Evolutionary conservation across 2,329 filamentous ascomycete genomes (phyloP), one percentile per base, ranked within the genome.

Genomic region (Rhinocladiella similis): DNA sequence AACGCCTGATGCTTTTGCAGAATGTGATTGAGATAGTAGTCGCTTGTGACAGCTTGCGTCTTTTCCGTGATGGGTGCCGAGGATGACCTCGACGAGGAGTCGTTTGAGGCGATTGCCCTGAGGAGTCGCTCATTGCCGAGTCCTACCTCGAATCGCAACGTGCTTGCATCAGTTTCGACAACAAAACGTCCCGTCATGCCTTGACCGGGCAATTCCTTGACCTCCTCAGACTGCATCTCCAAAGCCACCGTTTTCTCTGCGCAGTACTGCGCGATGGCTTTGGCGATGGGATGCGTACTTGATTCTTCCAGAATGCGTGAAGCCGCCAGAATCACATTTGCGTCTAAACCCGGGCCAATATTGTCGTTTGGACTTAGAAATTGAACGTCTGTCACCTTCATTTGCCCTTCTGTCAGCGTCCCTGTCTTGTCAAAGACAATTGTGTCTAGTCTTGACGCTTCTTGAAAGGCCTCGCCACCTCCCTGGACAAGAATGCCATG

Each of bases 381-480:
- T 54, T 76, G 72, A 61, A 82, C 73, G 16, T 83, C 77, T 4
- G 80, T 80, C 1, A 86, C 80, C 43, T 74, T 75, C 20, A 83
- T 77, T 45, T 82, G 79, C n/a, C 80, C 81, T 65, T 87, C 77
- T 0, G 90, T 94, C 56, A 95, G 75, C 0, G 90, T 95, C 1
- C 90, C 90, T 0, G 90, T 95, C 78, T 95, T 94, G 78, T 95
- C 90, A 68, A 95, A 94, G 1, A 94, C 88, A 38, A 94, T 85
- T 50, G 86, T 87, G 69, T 91, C 85, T 43, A 92, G 80, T 10
- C 82, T 83, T 68, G 88, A 91, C 3, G 90, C 90, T 73, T 91
- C 90, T 70, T 93, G 89, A 68, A 94, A 93, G 0, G 90, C 90
- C 68, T 92, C 89, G 33, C 90, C 90, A 19, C 90, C 90, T 19